Base-by-base conservation (phyloP, 2,329 filamentous ascomycete species). In the Penicillium sp. region DNA sequence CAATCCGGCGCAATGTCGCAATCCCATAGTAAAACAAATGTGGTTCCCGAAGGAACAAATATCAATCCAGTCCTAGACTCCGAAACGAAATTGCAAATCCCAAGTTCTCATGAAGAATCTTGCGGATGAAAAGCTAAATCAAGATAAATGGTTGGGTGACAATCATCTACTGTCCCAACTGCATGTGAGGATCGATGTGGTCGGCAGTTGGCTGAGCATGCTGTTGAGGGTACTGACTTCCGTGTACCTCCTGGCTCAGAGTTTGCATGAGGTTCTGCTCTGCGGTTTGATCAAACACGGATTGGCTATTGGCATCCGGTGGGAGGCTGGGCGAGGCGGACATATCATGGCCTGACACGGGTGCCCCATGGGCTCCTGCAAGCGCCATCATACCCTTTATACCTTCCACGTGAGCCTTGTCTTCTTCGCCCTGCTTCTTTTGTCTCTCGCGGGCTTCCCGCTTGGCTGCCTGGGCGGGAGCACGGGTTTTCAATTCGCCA, bases 401-500 rank as follows among this genome's bases (percentile, higher is more conserved):
- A 5, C 76, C 76, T 61, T 79, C 76, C 11, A 78, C 75, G 50
- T 78, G 76, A 2, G 75, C 76, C 60, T 78, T 78, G 59, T 79
- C 77, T 58, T 78, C 76, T 60, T 78, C 75, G 5, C 72, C 74
- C 50, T 73, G 74, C 54, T 76, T 74, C 61, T 76, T 77, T 57
- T 78, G 75, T 16, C 76, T 69, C 56, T 78, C 77, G n/a, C 75
- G 72, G 10, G 77, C 77, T 65, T 79, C 78, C 14, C 78, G 73
- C 61, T 79, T 79, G n/a, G 76, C 77, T 20, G 77, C 78, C 62
- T 79, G 77, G 2, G 85, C 88, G 0, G 90, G 90, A 0, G 90
- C 90, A 16, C 90, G 80, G 0, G 92, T 96, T 74, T 94, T 93
- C 37, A 96, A 78, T 74, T 96, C 92, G 4, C 92, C 92, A 0